Evolutionary conservation across 1,284 basidiomycete species (phyloP), one percentile per base, ranked within the genome.

Genomic region (Meripilus lineatus): DNA sequence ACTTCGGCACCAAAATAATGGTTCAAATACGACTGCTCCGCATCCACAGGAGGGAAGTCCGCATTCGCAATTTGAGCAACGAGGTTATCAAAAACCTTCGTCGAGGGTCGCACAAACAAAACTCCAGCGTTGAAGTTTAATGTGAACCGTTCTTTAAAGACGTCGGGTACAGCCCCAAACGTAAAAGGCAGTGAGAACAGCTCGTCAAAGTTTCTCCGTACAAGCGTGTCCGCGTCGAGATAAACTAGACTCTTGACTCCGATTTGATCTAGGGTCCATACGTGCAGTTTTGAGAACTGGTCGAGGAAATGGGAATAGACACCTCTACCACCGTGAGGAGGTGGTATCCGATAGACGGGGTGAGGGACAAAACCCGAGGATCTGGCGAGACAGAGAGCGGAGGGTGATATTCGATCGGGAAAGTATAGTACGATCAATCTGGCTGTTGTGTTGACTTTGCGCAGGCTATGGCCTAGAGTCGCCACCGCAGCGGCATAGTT

Each of bases 21-120:
- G 53, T 73, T 73, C 17, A 74, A 55, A 55, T 71, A 73, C 13
- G 67, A 59, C 54, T 73, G 71, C 50, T 73, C 71, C 3, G 69
- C 71, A 39, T 69, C 55, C 5, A 50, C 44, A 3, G 53, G 58
- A 5, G 63, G 66, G 51, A 62, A 72, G 17, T 46, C 49, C 11
- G 70, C 67, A 1, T 44, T 54, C 35, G 63, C 59, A 17, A 74
- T 54, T 41, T 60, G 59, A 8, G 40, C 17, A 22, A 61, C 59
- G 68, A 73, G 71, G 41, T 64, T 57, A 10, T 53, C 42, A 47
- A 68, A 61, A 18, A 68, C 55, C 2, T 34, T 46, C 5, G 55
- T 57, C 17, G 63, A 63, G 0, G 71, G 64, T 1, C 59, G 59
- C 20, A 70, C 53, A 38, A 63, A 57, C 40, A 74, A 53, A 10